Conservation (phyloP, 208 protist species). For the Wallacemonas sp. region DNA sequence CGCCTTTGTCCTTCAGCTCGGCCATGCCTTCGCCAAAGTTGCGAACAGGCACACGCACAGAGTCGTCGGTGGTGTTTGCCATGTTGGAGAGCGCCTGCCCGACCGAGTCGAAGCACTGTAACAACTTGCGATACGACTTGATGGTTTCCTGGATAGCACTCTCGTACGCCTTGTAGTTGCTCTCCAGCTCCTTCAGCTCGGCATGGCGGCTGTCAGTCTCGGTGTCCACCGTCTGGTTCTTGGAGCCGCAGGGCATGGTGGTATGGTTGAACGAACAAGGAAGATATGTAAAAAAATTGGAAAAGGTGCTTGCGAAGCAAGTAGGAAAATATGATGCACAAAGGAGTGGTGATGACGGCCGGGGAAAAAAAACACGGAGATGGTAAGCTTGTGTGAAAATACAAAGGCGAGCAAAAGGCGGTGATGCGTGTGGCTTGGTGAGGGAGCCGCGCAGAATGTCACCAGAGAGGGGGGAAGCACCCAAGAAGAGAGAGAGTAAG, state of each 20-base stretch:
- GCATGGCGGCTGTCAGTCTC: constrained; percentile 36
- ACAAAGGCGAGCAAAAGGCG: constrained; percentile 1
- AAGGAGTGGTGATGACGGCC: too few species aligned
- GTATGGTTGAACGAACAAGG: background rate
- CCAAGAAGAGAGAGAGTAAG: too few species aligned
- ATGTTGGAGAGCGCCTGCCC: constrained; percentile 47
- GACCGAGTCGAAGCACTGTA: constrained; percentile 50
- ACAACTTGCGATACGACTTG: constrained; percentile 47
- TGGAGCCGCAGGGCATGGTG: constrained; percentile 19
- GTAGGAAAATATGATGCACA: background rate
- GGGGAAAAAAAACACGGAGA: too few species aligned
- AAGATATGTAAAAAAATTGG: background rate
- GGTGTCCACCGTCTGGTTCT: constrained; percentile 38
- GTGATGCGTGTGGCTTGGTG: background rate
- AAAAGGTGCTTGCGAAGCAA: background rate
- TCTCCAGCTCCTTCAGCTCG: constrained; percentile 44
- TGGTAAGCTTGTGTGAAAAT: constrained; percentile 2
- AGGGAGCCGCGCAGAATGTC: too few species aligned
- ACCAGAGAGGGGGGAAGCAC: too few species aligned
- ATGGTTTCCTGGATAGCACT: constrained; percentile 44
- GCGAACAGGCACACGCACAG: constrained; percentile 18
- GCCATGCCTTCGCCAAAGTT: constrained; percentile 53
- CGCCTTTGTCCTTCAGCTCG: constrained; percentile 53
- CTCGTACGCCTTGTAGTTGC: constrained; percentile 51
- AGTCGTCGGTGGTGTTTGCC: constrained; percentile 21